Evolutionary conservation across 2,329 filamentous ascomycete species (phyloP), one percentile per base, ranked within the genome.

Genomic region (Penicillium sp.): DNA sequence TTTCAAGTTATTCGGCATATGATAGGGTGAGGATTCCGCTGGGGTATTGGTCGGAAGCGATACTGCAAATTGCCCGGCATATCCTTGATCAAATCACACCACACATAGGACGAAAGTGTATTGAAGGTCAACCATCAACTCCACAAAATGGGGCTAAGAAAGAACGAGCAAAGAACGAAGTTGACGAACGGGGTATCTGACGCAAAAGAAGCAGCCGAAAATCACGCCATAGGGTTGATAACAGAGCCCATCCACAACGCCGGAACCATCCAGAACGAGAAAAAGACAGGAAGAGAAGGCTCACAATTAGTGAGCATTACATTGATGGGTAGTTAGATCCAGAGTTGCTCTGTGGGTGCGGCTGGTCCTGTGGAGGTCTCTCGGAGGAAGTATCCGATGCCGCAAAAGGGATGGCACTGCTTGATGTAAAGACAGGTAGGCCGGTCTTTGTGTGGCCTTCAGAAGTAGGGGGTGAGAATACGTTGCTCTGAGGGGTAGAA

Each of bases 361-460:
- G n/a, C n/a, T 19, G 16, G 9, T 26, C 19, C 21, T 21, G 16
- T 7, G 41, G 16, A 6, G 35, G 43, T 19, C 37, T 47, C 7
- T 55, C 44, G 37, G 29, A 19, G 22, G 48, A 35, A 35, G 19
- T 50, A 22, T 24, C 26, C n/a, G 53, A 47, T n/a, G 44, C 16
- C 9, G 72, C 73, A 67, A 80, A 80, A 6, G 74, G 75, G 56
- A 80, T 80, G 4, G 71, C 68, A 4, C 75, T 74, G 41, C 64
- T 77, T 0, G 81, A 74, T 19, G 77, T 79, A 57, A 84, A 82
- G 0, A 80, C 71, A 2, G 82, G 81, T 27, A 84, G 68, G 22
- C 77, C 76, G 19, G 75, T 69, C 57, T 73, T 77, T 44, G 74
- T 75, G 48, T 68, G 67, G 13, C 70, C 57, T 2, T 70, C 66